Percentiles rank a stretch among this genome's conserved stretches.
Evolutionary conservation across 768 basidiomycete genomes (phyloP).

Genomic region (Stropharia rugosoannulata): DNA sequence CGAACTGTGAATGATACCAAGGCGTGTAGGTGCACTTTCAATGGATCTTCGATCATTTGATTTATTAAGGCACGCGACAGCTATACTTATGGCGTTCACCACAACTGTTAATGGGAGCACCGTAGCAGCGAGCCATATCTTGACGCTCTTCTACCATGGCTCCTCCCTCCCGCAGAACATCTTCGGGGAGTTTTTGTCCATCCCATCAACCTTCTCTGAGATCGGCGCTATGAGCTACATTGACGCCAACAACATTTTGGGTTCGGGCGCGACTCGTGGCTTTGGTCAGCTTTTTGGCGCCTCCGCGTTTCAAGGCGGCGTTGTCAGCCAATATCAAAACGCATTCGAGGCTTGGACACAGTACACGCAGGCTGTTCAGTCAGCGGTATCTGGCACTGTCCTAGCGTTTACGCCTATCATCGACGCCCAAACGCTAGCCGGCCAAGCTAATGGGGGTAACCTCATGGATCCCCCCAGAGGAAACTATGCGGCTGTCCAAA

Average conservation of each 20-base stretch:
- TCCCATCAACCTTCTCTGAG: constrained; percentile 26
- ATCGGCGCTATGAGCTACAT: constrained; percentile 34
- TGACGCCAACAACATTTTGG: constrained; percentile 31
- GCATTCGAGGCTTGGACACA: constrained; percentile 31
- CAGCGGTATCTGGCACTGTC: constrained; percentile 23
- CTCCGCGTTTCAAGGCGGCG: constrained; percentile 33
- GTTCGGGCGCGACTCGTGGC: constrained; percentile 27
- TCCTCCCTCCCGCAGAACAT: constrained; percentile 28
- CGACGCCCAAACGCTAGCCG: constrained; percentile 31
- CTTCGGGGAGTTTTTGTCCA: constrained; percentile 39
- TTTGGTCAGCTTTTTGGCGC: constrained; percentile 34
- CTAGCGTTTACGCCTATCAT: constrained; percentile 39
- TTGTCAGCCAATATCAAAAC: constrained; percentile 26
- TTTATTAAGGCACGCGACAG: constrained; percentile 15
- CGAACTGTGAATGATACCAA: constrained; percentile 35
- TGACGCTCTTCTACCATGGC: constrained; percentile 36
- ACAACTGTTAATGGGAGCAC: constrained; percentile 21
- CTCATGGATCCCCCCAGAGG: constrained; percentile 35
- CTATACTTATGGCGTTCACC: constrained; percentile 23
- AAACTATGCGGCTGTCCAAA: constrained; percentile 33
- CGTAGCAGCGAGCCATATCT: constrained; percentile 22
- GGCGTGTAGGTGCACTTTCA: constrained; percentile 28
- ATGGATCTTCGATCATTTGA: not conserved
- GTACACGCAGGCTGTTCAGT: constrained; percentile 22
- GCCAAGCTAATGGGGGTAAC: constrained; percentile 33